Evolutionary conservation across 768 basidiomycete species (phyloP).

Genomic region (Collybia sordida): DNA sequence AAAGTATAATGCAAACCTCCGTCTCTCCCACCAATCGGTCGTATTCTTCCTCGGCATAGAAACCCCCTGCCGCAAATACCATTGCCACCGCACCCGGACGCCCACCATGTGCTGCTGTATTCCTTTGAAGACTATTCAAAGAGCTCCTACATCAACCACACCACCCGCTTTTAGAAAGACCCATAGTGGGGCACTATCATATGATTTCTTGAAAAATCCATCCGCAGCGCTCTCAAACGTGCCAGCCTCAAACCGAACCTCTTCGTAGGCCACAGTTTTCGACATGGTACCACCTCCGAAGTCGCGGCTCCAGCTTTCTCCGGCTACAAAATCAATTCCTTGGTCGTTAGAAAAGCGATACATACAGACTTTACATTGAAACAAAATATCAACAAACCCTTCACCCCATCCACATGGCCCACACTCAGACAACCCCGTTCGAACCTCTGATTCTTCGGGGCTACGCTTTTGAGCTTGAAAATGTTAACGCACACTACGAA

Average conservation of each 20-base stretch:
- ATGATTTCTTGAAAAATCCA: slow-evolving; percentile 8
- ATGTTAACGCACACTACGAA: too few relatives aligned
- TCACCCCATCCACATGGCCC: slow-evolving; percentile 26
- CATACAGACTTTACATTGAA: slow-evolving; percentile 39
- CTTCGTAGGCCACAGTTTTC: slow-evolving; percentile 28
- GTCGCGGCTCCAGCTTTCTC: slow-evolving; percentile 26
- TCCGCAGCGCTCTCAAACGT: slow-evolving; percentile 4
- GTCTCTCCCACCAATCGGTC: slow-evolving; percentile 20
- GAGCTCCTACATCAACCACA: background rate
- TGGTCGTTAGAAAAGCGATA: slow-evolving; percentile 34
- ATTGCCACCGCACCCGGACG: slow-evolving; percentile 18
- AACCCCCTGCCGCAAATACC: slow-evolving; percentile 23
- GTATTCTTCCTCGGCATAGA: slow-evolving; percentile 23
- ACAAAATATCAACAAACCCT: slow-evolving; percentile 18
- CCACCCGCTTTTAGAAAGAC: slow-evolving; percentile 12
- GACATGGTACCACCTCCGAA: slow-evolving; percentile 24
- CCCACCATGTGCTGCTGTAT: slow-evolving; percentile 11
- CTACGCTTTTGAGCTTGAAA: too few relatives aligned
- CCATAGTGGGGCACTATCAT: slow-evolving; percentile 9
- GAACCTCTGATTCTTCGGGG: background rate
- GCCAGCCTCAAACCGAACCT: slow-evolving; percentile 12
- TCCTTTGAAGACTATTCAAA: slow-evolving; percentile 8
- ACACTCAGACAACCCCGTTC: background rate
- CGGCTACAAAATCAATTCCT: slow-evolving; percentile 35
- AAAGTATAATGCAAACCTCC: slow-evolving; percentile 6